Evolutionary conservation across 1,139 yeast species (phyloP).

Genomic region (Debaryomycetaceae sp.): DNA sequence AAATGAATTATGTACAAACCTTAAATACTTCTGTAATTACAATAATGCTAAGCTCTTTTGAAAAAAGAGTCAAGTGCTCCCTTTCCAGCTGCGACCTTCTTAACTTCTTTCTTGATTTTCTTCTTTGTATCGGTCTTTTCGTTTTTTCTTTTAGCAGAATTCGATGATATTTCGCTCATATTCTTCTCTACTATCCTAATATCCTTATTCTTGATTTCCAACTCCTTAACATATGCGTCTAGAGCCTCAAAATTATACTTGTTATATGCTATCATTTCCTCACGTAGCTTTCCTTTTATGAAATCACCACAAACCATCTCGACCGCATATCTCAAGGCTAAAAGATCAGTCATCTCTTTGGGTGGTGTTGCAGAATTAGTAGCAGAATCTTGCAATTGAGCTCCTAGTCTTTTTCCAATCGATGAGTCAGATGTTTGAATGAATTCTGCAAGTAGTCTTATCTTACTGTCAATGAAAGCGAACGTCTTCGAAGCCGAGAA

Average conservation of each 20-base stretch:
- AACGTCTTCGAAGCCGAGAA: slow-evolving; percentile 32
- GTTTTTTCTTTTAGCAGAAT: slow-evolving; percentile 15
- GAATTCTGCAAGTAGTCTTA: slow-evolving; percentile 21
- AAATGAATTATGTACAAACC: not conserved
- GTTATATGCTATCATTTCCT: slow-evolving; percentile 9
- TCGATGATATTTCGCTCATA: slow-evolving; percentile 25
- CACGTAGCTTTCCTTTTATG: slow-evolving; percentile 14
- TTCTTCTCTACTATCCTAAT: slow-evolving; percentile 22
- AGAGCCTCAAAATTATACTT: slow-evolving; percentile 27
- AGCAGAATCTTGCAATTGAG: slow-evolving; percentile 21
- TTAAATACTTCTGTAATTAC: not conserved
- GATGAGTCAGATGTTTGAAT: slow-evolving; percentile 14
- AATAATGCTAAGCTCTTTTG: slow-evolving; percentile 25
- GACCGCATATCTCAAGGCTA: slow-evolving; percentile 20
- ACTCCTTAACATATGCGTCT: slow-evolving; percentile 23
- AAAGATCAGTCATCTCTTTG: slow-evolving; percentile 21
- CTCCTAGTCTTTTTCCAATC: slow-evolving; percentile 11
- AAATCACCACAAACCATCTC: slow-evolving; percentile 31
- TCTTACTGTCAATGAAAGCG: slow-evolving; percentile 26
- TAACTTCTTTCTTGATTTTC: slow-evolving; percentile 16
- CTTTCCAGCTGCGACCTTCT: slow-evolving; percentile 48
- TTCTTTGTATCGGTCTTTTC: slow-evolving; percentile 14
- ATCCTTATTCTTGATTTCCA: slow-evolving; percentile 24
- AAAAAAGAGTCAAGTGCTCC: slow-evolving; percentile 67
- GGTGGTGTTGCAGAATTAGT: slow-evolving; percentile 19